Base-by-base conservation (phyloP, 441 rosid genomes). In the Euphorbia schlechtendalii region DNA sequence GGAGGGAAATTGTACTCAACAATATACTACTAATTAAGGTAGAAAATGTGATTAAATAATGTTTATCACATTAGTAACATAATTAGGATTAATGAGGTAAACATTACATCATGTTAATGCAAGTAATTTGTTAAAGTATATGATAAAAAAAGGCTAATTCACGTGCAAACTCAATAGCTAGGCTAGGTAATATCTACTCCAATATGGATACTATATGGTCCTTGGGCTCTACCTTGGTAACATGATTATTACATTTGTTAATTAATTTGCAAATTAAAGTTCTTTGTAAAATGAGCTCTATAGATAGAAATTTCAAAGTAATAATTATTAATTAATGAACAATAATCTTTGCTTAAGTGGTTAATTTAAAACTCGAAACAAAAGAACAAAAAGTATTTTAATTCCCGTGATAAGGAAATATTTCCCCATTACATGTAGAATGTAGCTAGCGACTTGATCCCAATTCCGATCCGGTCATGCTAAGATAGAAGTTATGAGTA, bases 81-180 rank as follows among this genome's bases (percentile, higher is more conserved):
- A n/a, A n/a, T n/a, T n/a, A n/a, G 15, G 53, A 48, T 41, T 66
- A 55, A 61, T 80, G 84, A 81, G 73, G 81, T 62, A 71, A 63
- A 70, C 72, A 77, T 82, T 74, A 57, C 79, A 76, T 78, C 84
- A 80, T 55, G 60, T 22, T 14, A 70, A 56, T 38, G 75, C 59
- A 80, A 77, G 81, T 74, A 28, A 3, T 36, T 36, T 36, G 40
- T 36, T 17, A 48, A 13, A 0, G n/a, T 51, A 55, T 66, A 17
- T 22, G 40, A 32, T 18, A 13, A 17, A 54, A 28, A 38, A 68
- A 49, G 59, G 70, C 58, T 66, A 68, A 80, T 68, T 83, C 84
- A 85, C 81, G 81, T 80, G 87, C 72, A 77, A 70, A 59, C 65
- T 57, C 65, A 60, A 40, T 75, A 49, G 65, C 71, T 74, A 63